Conservation (phyloP, 2,329 filamentous ascomycete species). For the Botrytis fragariae region DNA sequence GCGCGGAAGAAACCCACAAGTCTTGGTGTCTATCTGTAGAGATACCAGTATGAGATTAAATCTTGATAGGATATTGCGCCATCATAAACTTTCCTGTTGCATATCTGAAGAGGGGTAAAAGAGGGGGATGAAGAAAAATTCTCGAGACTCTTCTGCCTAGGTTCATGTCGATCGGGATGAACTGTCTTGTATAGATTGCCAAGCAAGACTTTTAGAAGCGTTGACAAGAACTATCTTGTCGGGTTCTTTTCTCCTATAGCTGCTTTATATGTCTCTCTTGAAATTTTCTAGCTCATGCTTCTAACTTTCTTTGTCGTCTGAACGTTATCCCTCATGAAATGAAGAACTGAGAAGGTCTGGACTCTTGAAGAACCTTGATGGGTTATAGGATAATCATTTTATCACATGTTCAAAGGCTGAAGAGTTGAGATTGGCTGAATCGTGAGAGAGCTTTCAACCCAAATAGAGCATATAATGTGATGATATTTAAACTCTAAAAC, state of each 20-base stretch:
- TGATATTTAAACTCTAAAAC: neutral
- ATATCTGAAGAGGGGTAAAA: conserved; percentile 1
- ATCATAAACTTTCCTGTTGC: neutral
- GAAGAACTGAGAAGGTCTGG: neutral
- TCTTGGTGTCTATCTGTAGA: neutral
- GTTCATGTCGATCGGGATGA: neutral
- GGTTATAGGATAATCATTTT: neutral
- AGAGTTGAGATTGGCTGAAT: neutral
- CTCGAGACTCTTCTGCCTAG: neutral
- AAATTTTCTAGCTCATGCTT: neutral
- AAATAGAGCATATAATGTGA: neutral
- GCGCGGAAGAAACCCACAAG: neutral
- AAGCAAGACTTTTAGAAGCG: neutral
- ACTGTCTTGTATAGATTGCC: neutral
- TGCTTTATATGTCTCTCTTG: neutral
- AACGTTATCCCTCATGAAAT: neutral
- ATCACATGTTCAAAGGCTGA: neutral
- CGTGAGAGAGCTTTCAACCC: neutral
- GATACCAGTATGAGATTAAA: neutral
- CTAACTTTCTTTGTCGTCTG: neutral
- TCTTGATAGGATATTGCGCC: neutral
- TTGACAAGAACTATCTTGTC: neutral
- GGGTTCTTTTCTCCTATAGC: neutral
- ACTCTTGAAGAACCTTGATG: neutral
- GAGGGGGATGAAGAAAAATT: neutral